These are phyloP conservation scores for Rutidosis leptorrhynchoides DNA, from an alignment of 129 eudicot genomes.

Conservation along the genomic window DNA sequence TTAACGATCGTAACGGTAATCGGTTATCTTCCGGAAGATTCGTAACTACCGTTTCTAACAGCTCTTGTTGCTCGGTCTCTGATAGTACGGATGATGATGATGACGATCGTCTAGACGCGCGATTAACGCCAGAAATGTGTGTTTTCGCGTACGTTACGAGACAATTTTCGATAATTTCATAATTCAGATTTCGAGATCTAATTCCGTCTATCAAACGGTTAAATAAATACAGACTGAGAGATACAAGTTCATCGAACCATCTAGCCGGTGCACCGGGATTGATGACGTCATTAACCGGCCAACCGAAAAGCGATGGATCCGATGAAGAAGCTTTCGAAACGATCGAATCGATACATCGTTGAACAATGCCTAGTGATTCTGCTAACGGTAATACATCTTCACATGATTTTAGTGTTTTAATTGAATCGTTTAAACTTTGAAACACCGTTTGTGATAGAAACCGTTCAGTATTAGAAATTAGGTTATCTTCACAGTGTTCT, in stretches of 20 bases:
- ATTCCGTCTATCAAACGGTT: constrained; percentile 48
- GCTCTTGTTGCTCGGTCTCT: constrained; percentile 71
- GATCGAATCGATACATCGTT: constrained; percentile 66
- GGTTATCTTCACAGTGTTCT: constrained; percentile 65
- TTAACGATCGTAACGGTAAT: constrained; percentile 22
- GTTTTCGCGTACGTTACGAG: constrained; percentile 58
- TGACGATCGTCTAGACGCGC: constrained; percentile 48
- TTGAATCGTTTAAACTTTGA: constrained; percentile 50
- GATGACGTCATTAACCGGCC: constrained; percentile 67
- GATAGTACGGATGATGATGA: constrained; percentile 48
- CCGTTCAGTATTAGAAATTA: constrained; percentile 64
- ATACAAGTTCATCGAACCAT: constrained; percentile 72
- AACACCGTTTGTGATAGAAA: constrained; percentile 57
- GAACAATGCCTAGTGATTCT: constrained; percentile 76
- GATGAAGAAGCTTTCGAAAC: constrained; percentile 55
- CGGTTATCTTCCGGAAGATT: constrained; percentile 54
- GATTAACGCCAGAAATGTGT: constrained; percentile 75
- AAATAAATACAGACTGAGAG: constrained; percentile 46
- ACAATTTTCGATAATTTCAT: constrained; percentile 68
- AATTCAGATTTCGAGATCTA: constrained; percentile 48
- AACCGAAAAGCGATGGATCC: constrained; percentile 83
- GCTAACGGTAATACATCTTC: constrained; percentile 57
- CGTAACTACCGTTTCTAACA: constrained; percentile 51
- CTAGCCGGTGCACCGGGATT: constrained; percentile 14
- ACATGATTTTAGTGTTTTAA: constrained; percentile 63